Percentiles rank a stretch among this genome's conserved stretches.
These are phyloP conservation scores for Metrosideros polymorpha DNA, from an alignment of 441 rosid species.

Conservation along the genomic window DNA sequence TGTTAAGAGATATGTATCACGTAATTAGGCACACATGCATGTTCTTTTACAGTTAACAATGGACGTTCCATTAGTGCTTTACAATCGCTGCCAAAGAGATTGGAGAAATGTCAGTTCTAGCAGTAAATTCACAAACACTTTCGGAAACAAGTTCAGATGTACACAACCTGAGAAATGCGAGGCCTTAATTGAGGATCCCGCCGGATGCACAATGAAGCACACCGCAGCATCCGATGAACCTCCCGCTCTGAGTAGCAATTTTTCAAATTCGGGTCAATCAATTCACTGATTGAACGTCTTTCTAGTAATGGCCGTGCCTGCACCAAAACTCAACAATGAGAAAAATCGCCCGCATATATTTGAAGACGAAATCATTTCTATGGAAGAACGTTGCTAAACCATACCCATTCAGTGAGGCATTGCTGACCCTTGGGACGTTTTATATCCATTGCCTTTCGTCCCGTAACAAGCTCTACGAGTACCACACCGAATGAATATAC, in stretches of 20 bases:
- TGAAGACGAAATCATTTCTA: background rate
- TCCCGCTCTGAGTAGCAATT: conserved; percentile 57
- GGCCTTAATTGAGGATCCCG: conserved; percentile 90
- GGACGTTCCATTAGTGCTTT: background rate
- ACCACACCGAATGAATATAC: conserved; percentile 97
- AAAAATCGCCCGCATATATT: background rate
- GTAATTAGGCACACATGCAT: background rate
- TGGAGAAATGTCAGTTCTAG: background rate
- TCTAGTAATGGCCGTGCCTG: conserved; percentile 96
- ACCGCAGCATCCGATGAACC: conserved; percentile 83
- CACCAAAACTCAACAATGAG: conserved; percentile 10
- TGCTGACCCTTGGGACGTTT: conserved; percentile 93
- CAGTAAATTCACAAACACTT: background rate
- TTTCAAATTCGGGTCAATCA: conserved; percentile 65
- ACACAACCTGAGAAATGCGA: conserved; percentile 88
- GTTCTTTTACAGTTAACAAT: background rate
- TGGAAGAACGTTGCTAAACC: background rate
- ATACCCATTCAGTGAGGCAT: conserved; percentile 98
- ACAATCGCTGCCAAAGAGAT: background rate
- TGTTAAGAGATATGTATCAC: background rate
- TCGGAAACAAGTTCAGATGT: background rate
- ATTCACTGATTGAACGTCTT: conserved; percentile 65
- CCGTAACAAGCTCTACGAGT: conserved; percentile 88
- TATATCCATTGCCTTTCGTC: conserved; percentile 94
- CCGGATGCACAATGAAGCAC: conserved; percentile 82